phyloP scores from a whole-genome alignment of 257 asterid genomes.

The Rauvolfia tetraphylla region DNA sequence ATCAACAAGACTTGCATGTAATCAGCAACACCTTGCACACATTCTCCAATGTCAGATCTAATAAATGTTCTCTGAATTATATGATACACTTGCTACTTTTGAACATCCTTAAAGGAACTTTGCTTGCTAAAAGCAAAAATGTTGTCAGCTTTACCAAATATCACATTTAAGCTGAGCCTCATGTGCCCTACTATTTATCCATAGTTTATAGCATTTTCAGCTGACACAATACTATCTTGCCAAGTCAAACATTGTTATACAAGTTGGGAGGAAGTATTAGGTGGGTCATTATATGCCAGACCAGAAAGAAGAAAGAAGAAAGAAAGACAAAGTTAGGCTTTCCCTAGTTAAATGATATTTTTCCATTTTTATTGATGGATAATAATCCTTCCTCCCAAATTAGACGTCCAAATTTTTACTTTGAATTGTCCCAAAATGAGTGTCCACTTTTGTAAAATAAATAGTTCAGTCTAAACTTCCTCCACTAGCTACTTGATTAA shows the following conservation, averaged over 20 bases:
- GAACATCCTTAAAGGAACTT: not conserved
- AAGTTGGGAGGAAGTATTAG: not conserved
- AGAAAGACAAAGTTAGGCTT: no score
- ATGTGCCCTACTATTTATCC: no score
- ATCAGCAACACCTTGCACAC: no score
- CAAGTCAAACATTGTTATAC: not conserved
- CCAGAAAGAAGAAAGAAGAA: not conserved
- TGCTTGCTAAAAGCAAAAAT: not conserved
- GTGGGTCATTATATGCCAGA: not conserved
- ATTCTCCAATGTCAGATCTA: not conserved
- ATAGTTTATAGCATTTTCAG: not conserved
- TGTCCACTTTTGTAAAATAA: not conserved
- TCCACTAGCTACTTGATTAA: not conserved
- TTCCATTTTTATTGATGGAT: not conserved
- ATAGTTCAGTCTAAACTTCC: not conserved
- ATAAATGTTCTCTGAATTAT: not conserved
- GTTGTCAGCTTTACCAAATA: not conserved
- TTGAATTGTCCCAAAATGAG: not conserved
- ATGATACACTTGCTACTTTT: not conserved
- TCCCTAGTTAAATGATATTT: not conserved
- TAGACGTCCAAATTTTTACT: not conserved
- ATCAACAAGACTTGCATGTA: not conserved
- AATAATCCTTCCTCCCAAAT: not conserved
- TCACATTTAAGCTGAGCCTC: no score
- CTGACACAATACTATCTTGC: not conserved